Evolutionary conservation across 441 rosid genomes (phyloP).

Genomic region (Omphalea diandra): DNA sequence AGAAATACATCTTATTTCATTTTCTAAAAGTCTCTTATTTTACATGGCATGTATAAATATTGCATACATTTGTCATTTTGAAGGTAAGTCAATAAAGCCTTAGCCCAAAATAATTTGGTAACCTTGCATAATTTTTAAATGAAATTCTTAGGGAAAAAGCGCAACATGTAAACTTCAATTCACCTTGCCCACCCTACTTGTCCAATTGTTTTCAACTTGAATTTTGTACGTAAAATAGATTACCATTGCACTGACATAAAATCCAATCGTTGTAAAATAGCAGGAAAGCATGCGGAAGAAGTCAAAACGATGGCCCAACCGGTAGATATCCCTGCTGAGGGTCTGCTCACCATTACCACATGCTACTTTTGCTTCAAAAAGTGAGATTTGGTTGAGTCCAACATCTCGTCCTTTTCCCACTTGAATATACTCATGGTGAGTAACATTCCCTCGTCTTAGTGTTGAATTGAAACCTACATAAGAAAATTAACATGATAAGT

Average conservation of each 20-base stretch:
- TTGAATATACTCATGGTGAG: slow-evolving; percentile 98
- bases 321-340: slow-evolving; percentile 85
- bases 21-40: background rate
- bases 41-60: background rate
- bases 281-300: slow-evolving; percentile 94
- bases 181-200: background rate
- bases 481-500: slow-evolving; percentile 15
- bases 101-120: background rate
- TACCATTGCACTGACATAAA: slow-evolving; percentile 85
- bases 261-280: slow-evolving; percentile 83
- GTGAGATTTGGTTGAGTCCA: slow-evolving; percentile 92
- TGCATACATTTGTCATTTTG: background rate
- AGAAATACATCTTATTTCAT: background rate
- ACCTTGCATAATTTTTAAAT: background rate
- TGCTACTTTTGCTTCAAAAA: slow-evolving; percentile 97
- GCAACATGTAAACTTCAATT: background rate
- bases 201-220: background rate
- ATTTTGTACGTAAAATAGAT: slow-evolving; percentile 26
- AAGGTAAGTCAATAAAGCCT: background rate
- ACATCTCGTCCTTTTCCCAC: slow-evolving; percentile 99
- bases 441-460: slow-evolving; percentile 79
- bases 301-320: slow-evolving; percentile 93
- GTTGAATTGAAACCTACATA: slow-evolving; percentile 83
- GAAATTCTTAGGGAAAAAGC: background rate
- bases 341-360: slow-evolving; percentile 96